Conservation (phyloP, 2,329 filamentous ascomycete genomes). For the Dothistroma pini region DNA sequence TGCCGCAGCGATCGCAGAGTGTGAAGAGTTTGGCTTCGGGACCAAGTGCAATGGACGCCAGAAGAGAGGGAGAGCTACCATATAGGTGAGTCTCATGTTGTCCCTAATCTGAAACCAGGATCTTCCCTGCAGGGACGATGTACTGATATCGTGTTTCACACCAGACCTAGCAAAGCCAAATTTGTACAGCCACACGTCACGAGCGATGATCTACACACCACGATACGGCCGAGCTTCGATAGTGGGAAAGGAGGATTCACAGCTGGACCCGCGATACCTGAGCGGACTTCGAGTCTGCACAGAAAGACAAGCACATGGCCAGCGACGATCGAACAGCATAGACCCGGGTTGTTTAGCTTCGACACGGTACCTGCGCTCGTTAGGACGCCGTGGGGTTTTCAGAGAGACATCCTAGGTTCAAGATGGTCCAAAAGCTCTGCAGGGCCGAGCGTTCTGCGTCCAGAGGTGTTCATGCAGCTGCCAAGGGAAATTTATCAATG, state of each 20-base stretch:
- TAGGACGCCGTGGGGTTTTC: constrained; percentile 40
- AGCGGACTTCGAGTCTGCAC: constrained; percentile 19
- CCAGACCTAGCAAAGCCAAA: constrained; percentile 23
- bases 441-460: constrained; percentile 24
- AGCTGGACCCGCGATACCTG: constrained; percentile 15
- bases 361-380: constrained; percentile 23
- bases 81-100: constrained; percentile 17
- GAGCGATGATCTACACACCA: constrained; percentile 17
- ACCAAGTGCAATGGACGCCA: not conserved
- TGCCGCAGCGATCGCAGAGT: constrained; percentile 16
- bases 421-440: constrained; percentile 17
- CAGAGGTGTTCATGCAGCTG: constrained; percentile 44
- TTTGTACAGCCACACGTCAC: constrained; percentile 26
- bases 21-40: constrained; percentile 9
- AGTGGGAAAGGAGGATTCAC: not conserved
- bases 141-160: not conserved
- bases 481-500: constrained; percentile 55
- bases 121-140: constrained; percentile 3
- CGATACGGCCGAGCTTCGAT: constrained; percentile 1
- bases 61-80: constrained; percentile 9
- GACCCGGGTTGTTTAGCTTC: constrained; percentile 14
- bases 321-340: constrained; percentile 5
- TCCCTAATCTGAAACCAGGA: not conserved
- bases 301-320: constrained; percentile 22
- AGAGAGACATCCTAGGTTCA: constrained; percentile 24